phyloP scores from a whole-genome alignment of 2,329 filamentous ascomycete species.

The Aspergillus piperis region DNA sequence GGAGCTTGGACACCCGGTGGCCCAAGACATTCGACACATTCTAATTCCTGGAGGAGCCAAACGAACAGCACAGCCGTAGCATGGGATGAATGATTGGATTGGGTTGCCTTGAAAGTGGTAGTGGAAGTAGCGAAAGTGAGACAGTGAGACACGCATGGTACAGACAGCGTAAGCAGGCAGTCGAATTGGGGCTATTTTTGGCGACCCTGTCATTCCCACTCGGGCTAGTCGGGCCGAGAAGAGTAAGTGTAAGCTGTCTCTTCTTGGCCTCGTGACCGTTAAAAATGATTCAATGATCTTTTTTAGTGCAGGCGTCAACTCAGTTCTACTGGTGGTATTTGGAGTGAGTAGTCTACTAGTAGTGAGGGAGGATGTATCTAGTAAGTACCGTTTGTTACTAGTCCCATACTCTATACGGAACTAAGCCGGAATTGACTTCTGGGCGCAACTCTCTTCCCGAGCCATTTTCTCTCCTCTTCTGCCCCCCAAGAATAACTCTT shows the following conservation, averaged over 20 bases:
- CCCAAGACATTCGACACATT: neutral
- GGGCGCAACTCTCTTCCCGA: slow-evolving; percentile 1
- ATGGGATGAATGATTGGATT: neutral
- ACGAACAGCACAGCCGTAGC: neutral
- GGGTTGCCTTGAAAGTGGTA: neutral
- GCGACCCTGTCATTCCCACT: neutral
- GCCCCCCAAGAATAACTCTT: too few species aligned
- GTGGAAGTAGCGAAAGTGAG: too few species aligned
- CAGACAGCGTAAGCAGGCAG: neutral
- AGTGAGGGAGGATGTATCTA: too few species aligned
- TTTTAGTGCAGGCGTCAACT: too few species aligned
- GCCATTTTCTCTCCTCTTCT: neutral
- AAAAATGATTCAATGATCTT: too few species aligned
- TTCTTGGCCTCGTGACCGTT: neutral
- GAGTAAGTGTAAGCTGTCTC: neutral
- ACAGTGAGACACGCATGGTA: slow-evolving; percentile 1
- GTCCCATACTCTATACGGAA: neutral
- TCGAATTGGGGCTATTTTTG: neutral
- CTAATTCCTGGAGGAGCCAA: too few species aligned
- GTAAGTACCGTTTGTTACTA: neutral
- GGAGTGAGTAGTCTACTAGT: too few species aligned
- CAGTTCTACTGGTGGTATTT: too few species aligned
- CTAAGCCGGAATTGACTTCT: neutral
- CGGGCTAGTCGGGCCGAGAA: neutral
- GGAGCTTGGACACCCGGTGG: neutral